These are phyloP conservation scores for Apiospora rasikravindrae DNA, from an alignment of 2,329 filamentous ascomycete species.

Conservation along the genomic window DNA sequence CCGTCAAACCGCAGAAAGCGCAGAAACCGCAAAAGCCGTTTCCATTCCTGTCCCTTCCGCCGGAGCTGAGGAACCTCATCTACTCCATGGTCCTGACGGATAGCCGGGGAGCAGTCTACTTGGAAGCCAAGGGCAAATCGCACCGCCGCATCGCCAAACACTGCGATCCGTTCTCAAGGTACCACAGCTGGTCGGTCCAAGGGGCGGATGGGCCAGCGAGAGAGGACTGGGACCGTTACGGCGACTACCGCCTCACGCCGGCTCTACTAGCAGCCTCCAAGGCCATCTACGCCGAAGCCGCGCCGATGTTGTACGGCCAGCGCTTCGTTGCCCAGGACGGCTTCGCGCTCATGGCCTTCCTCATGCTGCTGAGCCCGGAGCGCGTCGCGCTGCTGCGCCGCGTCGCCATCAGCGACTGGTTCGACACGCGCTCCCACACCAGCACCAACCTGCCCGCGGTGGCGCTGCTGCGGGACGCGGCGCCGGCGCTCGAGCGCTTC, in stretches of 20 bases:
- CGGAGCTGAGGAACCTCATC: conserved; percentile 5
- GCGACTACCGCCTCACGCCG: background rate
- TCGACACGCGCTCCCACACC: background rate
- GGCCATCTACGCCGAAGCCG: conserved; percentile 11
- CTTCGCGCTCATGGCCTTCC: background rate
- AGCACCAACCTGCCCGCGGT: conserved; percentile 1
- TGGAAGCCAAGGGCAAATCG: background rate
- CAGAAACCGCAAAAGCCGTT: conserved; percentile 12
- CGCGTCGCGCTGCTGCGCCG: background rate
- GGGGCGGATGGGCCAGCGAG: too few relatives aligned
- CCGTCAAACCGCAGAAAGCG: background rate
- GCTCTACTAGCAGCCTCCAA: background rate
- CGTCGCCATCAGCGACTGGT: background rate
- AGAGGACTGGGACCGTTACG: background rate
- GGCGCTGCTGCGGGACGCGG: conserved; percentile 6
- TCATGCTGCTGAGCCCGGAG: background rate
- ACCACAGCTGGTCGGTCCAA: too few relatives aligned
- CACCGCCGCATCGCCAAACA: conserved; percentile 3
- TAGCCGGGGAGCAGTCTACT: background rate
- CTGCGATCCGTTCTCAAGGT: background rate
- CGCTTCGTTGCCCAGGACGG: background rate
- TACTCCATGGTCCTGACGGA: background rate
- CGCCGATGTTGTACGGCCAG: background rate
- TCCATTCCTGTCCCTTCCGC: background rate
- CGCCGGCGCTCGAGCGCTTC: background rate